These are phyloP conservation scores for Boletellus deceptivus DNA, from an alignment of 1,284 basidiomycete genomes.

Conservation along the genomic window DNA sequence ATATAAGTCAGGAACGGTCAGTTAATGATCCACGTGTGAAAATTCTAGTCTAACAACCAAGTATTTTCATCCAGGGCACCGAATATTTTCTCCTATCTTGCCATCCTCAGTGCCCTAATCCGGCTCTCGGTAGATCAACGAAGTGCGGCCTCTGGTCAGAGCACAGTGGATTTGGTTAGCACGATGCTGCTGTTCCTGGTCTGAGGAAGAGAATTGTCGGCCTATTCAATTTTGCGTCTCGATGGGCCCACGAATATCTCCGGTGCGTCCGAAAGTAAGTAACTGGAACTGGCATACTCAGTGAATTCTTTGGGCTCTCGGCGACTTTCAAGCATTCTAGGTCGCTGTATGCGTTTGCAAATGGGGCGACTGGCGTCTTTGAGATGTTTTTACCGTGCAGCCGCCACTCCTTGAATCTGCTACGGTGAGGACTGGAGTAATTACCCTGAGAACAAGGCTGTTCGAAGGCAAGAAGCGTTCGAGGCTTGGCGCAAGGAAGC, in stretches of 20 bases:
- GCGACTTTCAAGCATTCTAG: background rate
- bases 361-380: background rate
- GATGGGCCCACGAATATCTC: too few relatives aligned
- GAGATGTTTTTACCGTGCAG: too few relatives aligned
- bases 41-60: too few relatives aligned
- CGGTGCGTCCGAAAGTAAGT: background rate
- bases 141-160: background rate
- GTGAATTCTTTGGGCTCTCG: background rate
- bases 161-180: background rate
- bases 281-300: background rate
- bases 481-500: conserved; percentile 7
- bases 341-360: background rate
- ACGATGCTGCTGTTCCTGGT: background rate
- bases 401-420: background rate
- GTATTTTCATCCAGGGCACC: too few relatives aligned
- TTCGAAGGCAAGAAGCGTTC: background rate
- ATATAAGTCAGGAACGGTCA: too few relatives aligned
- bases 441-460: background rate
- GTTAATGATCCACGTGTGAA: too few relatives aligned
- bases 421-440: background rate
- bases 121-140: background rate
- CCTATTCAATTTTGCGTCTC: background rate
- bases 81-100: background rate
- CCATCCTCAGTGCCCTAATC: too few relatives aligned
- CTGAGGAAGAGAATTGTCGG: background rate